These are phyloP conservation scores for Kwoniella sp. DNA, from an alignment of 768 basidiomycete genomes.

Conservation along the genomic window DNA sequence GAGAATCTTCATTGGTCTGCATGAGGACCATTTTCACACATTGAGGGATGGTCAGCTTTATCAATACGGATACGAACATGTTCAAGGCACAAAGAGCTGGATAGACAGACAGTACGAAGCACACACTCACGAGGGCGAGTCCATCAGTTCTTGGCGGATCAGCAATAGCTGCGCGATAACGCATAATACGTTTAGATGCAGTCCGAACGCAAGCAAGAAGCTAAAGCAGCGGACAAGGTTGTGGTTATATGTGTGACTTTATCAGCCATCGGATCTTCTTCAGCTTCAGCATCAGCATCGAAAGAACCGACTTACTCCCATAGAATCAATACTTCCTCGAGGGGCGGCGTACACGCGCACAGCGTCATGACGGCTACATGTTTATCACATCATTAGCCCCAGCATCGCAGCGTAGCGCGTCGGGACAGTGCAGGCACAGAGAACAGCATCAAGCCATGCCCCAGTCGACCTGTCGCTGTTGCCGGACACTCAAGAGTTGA, in stretches of 20 bases:
- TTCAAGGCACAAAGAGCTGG: neutral
- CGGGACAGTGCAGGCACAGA: neutral
- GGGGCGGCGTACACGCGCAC: slow-evolving; percentile 93
- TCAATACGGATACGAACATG: neutral
- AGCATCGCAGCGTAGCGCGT: no score
- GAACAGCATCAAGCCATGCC: neutral
- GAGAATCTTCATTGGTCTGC: slow-evolving; percentile 89
- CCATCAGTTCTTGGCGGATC: slow-evolving; percentile 88
- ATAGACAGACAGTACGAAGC: no score
- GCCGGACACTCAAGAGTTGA: neutral
- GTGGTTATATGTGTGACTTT: no score
- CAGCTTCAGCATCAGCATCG: neutral
- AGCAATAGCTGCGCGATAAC: slow-evolving; percentile 92
- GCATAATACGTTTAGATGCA: slow-evolving; percentile 93
- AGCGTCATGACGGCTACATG: slow-evolving; percentile 83
- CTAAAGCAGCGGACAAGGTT: slow-evolving; percentile 26
- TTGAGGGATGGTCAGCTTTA: slow-evolving; percentile 12
- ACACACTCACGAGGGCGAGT: slow-evolving; percentile 71
- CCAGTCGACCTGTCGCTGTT: no score
- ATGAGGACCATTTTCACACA: no score
- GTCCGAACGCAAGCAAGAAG: slow-evolving; percentile 93
- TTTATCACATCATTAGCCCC: neutral
- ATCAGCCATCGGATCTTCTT: slow-evolving; percentile 6
- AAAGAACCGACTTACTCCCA: slow-evolving; percentile 69
- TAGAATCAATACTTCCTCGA: slow-evolving; percentile 88